Evolutionary conservation across 768 basidiomycete species (phyloP), one percentile per base, ranked within the genome.

Genomic region (Kondoa subrosea): DNA sequence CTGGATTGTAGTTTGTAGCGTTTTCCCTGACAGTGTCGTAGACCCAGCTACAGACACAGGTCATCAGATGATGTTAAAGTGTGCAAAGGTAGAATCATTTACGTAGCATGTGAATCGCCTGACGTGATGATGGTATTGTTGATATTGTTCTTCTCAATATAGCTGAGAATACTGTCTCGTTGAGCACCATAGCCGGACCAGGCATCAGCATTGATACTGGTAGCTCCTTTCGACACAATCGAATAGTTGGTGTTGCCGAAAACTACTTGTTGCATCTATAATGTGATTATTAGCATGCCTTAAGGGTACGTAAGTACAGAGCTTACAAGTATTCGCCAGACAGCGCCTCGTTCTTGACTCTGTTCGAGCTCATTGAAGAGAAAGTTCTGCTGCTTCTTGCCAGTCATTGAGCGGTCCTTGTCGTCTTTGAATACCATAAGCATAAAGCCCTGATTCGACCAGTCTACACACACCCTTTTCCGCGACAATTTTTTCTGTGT

Each of bases 181-280:
- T 84, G 83, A 4, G 81, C 80, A n/a, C 80, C 78, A 72, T 85
- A 85, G 0, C 83, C 83, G 68, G 83, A 82, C 83, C 83, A 84
- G 17, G 81, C 81, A 71, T 84, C 83, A 79, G 72, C 69, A 60
- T 71, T 69, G 70, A 72, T 73, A 16, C 67, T 57, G 59, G 71
- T 67, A 16, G 77, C 77, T 65, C 72, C 81, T 79, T 78, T 66
- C 67, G 71, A 65, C 17, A 69, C 65, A 21, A 78, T 79, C 12
- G 72, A 71, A 63, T 80, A 76, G 63, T 79, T 76, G 12, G 83
- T 73, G 71, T 81, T 80, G 4, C 80, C 80, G 75, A 84, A 84
- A 16, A 84, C 81, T 59, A 84, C 80, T 72, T 84, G 83, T 71
- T 84, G 83, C 4, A 83, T n/a, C n/a, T n/a, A n/a, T n/a, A n/a